Conservation (phyloP, 495 filamentous ascomycete species). For the Clohesyomyces aquaticus region DNA sequence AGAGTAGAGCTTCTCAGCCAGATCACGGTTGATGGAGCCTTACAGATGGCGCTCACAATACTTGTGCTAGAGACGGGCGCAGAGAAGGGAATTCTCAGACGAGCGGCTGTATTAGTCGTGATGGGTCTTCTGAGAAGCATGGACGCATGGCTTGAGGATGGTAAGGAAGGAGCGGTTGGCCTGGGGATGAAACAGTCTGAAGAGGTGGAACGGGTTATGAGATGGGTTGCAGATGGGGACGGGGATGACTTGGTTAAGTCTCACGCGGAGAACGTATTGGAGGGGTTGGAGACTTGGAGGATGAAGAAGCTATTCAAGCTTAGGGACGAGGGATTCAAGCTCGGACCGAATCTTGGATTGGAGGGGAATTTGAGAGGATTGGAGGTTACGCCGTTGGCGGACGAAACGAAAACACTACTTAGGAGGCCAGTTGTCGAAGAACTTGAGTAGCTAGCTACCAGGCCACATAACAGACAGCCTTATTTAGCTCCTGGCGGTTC, state of each 20-base stretch:
- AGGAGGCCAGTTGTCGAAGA: conserved; percentile 55
- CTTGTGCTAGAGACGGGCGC: conserved; percentile 65
- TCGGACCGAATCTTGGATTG: conserved; percentile 39
- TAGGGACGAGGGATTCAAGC: conserved; percentile 42
- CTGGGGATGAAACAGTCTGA: conserved; percentile 65
- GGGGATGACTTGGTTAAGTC: conserved; percentile 72
- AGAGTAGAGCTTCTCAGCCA: conserved; percentile 61
- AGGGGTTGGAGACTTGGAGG: conserved; percentile 73
- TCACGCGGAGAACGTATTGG: conserved; percentile 70
- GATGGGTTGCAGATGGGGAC: conserved; percentile 69
- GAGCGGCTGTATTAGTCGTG: conserved; percentile 71
- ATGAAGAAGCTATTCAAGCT: conserved; percentile 59
- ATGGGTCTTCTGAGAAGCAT: conserved; percentile 68
- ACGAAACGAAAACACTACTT: not conserved
- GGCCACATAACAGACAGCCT: not conserved
- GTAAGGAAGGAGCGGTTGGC: conserved; percentile 60
- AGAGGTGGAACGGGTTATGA: conserved; percentile 64
- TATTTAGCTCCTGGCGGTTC: not conserved
- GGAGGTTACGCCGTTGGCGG: conserved; percentile 22
- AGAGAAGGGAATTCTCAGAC: conserved; percentile 72
- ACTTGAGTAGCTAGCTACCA: conserved; percentile 54
- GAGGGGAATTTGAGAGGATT: conserved; percentile 47
- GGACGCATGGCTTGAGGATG: conserved; percentile 59
- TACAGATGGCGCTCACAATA: conserved; percentile 70
- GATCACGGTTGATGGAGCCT: conserved; percentile 56